These are phyloP conservation scores for Aspergillus amoenus DNA, from an alignment of 2,329 filamentous ascomycete genomes.

Conservation along the genomic window DNA sequence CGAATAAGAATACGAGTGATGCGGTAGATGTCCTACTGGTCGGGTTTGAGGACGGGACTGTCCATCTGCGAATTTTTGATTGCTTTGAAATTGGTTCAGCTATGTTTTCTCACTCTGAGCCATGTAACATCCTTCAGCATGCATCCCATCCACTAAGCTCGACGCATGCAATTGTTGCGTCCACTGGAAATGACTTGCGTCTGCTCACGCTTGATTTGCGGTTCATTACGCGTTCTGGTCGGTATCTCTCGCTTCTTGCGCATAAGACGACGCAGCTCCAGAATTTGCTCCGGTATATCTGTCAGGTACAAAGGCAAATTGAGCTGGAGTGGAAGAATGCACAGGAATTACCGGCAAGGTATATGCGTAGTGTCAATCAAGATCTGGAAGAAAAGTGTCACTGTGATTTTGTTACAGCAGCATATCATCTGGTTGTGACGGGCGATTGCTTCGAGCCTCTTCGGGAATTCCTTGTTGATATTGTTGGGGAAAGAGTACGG, in stretches of 20 bases:
- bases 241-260: constrained; percentile 79
- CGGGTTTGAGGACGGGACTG: constrained; percentile 66
- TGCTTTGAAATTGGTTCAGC: constrained; percentile 73
- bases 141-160: constrained; percentile 71
- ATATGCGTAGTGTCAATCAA: constrained; percentile 73
- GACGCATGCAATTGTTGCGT: constrained; percentile 68
- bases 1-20: constrained; percentile 65
- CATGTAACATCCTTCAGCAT: constrained; percentile 55
- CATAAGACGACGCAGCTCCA: constrained; percentile 86
- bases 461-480: constrained; percentile 85
- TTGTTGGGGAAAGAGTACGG: constrained; percentile 72
- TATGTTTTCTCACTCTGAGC: constrained; percentile 35
- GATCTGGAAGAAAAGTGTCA: constrained; percentile 67
- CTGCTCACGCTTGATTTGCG: constrained; percentile 79
- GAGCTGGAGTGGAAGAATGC: constrained; percentile 79
- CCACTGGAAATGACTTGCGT: constrained; percentile 47
- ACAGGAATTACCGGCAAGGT: constrained; percentile 74
- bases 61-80: constrained; percentile 82
- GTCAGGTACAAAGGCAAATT: constrained; percentile 77
- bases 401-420: constrained; percentile 68
- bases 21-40: constrained; percentile 77
- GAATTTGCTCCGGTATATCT: constrained; percentile 80
- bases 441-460: constrained; percentile 74
- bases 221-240: constrained; percentile 71
- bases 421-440: constrained; percentile 82